Evolutionary conservation across 768 basidiomycete genomes (phyloP).

Genomic region (Leccinum fibrillosum): DNA sequence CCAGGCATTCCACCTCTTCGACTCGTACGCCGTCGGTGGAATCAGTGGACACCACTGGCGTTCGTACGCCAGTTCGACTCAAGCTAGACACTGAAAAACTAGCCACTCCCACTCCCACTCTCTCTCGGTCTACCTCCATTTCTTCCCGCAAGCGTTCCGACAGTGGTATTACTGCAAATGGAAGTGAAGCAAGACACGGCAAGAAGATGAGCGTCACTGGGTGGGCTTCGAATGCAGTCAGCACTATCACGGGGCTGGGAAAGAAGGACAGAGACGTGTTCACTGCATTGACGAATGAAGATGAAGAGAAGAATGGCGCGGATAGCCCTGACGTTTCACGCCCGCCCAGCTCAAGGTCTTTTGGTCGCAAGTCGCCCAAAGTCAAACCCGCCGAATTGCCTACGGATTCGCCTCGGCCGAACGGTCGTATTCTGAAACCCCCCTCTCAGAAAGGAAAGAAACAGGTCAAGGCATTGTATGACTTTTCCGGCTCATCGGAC

Average conservation of each 20-base stretch:
- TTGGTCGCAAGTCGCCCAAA: slow-evolving; percentile 28
- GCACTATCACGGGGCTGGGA: slow-evolving; percentile 53
- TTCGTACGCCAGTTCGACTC: slow-evolving; percentile 28
- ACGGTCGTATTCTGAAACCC: slow-evolving; percentile 47
- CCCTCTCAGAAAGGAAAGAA: slow-evolving; percentile 49
- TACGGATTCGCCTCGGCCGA: slow-evolving; percentile 25
- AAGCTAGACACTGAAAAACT: slow-evolving; percentile 42
- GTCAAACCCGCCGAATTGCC: slow-evolving; percentile 21
- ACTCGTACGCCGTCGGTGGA: slow-evolving; percentile 25
- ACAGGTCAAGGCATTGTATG: slow-evolving; percentile 66
- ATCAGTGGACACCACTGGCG: slow-evolving; percentile 35
- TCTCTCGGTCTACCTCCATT: slow-evolving; percentile 57
- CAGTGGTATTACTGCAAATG: slow-evolving; percentile 44
- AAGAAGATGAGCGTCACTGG: slow-evolving; percentile 37
- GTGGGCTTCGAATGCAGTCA: slow-evolving; percentile 69
- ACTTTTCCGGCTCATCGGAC: slow-evolving; percentile 72
- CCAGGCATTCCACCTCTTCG: slow-evolving; percentile 31
- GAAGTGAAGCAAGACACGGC: slow-evolving; percentile 35
- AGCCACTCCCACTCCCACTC: slow-evolving; percentile 39
- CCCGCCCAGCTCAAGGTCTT: slow-evolving; percentile 36
- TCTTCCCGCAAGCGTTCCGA: slow-evolving; percentile 64
- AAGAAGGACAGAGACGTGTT: slow-evolving; percentile 65
- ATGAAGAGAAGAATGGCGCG: slow-evolving; percentile 27
- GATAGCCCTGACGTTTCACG: slow-evolving; percentile 27
- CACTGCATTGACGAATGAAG: slow-evolving; percentile 49